Evolutionary conservation across 257 asterid genomes (phyloP), one percentile per base, ranked within the genome.

Genomic region (Scutellaria galericulata): DNA sequence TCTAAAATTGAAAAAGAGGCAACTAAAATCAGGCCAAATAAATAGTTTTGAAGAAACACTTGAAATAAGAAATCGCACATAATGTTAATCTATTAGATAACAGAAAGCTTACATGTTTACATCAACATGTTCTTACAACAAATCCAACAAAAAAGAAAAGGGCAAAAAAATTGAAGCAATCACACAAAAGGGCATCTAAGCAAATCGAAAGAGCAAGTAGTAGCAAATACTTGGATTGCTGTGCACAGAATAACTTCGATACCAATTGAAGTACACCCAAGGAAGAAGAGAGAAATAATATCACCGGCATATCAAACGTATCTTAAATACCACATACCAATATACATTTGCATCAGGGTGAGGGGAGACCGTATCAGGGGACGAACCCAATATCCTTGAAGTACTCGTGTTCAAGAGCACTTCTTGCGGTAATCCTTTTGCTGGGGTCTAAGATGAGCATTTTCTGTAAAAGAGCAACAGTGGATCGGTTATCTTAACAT

Each of bases 381-480:
- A 93, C 90, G 65, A 70, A 76, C 51, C 83, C 90, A 20, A 89
- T 87, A 78, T 89, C 97, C 89, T 86, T 93, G 75, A 93, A 93
- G 82, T 93, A 93, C 73, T 85, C 95, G 35, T 93, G 98, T 85
- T 90, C 94, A 24, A 93, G 97, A 64, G 97, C 98, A 71, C 59
- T 85, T 78, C 96, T 85, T 39, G 98, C 98, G 0, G 97, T 89
- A 75, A 91, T 83, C 83, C 98, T 85, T 84, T 85, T 87, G 90
- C 93, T 87, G 70, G 98, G 98, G 83, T 93, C 98, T 83, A 93
- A 66, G 83, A 81, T 56, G 45, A 93, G 93, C 97, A 93, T 80
- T 85, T 85, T 85, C 89, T 85, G 80, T 13, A 75, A 48, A 50
- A 59, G 70, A 45, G 66, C 40, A 64, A 76, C 58, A 67, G 9